Base-by-base conservation (phyloP, 1,284 basidiomycete genomes). In the Marasmius fiardii region DNA sequence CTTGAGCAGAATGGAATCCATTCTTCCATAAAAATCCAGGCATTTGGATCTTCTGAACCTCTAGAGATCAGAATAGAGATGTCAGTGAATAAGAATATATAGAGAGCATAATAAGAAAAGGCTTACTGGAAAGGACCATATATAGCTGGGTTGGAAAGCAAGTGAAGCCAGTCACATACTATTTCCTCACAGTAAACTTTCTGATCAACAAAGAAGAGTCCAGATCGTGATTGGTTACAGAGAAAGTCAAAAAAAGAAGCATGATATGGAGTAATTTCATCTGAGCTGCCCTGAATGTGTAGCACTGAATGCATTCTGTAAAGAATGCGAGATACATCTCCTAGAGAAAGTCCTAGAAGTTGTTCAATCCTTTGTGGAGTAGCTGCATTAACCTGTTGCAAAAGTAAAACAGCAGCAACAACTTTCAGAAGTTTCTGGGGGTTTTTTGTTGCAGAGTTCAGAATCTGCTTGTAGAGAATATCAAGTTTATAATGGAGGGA, bases 341-440 rank as follows among this genome's bases (percentile, higher is more conserved):
- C 44, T 31, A 16, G 21, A n/a, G 12, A 3, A 7, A 47, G 10
- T 8, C 12, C 14, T 3, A 47, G 28, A 11, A 47, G 23, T 10
- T 16, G 16, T 8, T 47, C 44, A 26, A 47, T 26, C 8, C 10
- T 6, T 26, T 14, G 10, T 3, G 44, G 44, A 7, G 44, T 23
- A 26, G 18, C 11, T 44, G 21, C 4, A n/a, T 20, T n/a, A 23
- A 10, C 16, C 16, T 16, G 21, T 10, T 16, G 35, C 12, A 37
- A n/a, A n/a, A 37, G 12, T 11, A 37, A 5, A 6, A 37, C n/a
- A 2, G 35, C 35, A 37, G 35, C 35, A 26, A 24, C 8, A 8
- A 11, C 3, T 1, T 52, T 39, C 18, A 52, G 51, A 16, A 37
- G 12, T 71, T 64, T 62, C n/a, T n/a, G n/a, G n/a, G n/a, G n/a